Evolutionary conservation across 768 basidiomycete genomes (phyloP).

Genomic region (Naematelia aurantialba): DNA sequence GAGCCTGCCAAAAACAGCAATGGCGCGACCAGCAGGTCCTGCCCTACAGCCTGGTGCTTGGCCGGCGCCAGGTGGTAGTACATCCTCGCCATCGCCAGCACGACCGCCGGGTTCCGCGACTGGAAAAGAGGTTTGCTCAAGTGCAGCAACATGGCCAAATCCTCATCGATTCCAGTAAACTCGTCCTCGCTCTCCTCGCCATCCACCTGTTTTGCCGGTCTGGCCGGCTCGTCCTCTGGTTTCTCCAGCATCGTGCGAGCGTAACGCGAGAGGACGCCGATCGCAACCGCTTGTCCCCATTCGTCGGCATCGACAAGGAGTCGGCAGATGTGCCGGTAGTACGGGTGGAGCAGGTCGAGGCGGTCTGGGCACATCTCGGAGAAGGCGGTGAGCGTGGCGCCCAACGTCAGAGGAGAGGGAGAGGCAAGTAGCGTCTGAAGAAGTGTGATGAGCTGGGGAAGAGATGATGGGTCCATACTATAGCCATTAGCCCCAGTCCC

Average conservation of each 20-base stretch:
- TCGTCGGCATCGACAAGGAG: slow-evolving; percentile 89
- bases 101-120: slow-evolving; percentile 82
- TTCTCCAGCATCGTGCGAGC: slow-evolving; percentile 71
- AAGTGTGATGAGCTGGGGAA: slow-evolving; percentile 58
- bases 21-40: slow-evolving; percentile 62
- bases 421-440: slow-evolving; percentile 56
- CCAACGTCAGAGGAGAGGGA: slow-evolving; percentile 79
- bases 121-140: slow-evolving; percentile 74
- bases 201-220: slow-evolving; percentile 48
- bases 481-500: not conserved
- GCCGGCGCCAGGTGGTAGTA: slow-evolving; percentile 68
- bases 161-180: slow-evolving; percentile 57
- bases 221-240: slow-evolving; percentile 52
- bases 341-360: slow-evolving; percentile 79
- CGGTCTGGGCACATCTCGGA: slow-evolving; percentile 79
- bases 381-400: slow-evolving; percentile 80
- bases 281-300: slow-evolving; percentile 85
- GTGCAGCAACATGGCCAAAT: slow-evolving; percentile 68
- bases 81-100: slow-evolving; percentile 67
- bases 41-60: slow-evolving; percentile 30
- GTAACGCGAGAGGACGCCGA: slow-evolving; percentile 76
- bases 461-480: slow-evolving; percentile 71
- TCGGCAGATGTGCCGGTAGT: slow-evolving; percentile 78
- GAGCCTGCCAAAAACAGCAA: slow-evolving; percentile 69
- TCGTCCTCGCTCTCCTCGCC: slow-evolving; percentile 58